Conservation (phyloP, 1,284 basidiomycete genomes). For the Heterobasidion occidentale region DNA sequence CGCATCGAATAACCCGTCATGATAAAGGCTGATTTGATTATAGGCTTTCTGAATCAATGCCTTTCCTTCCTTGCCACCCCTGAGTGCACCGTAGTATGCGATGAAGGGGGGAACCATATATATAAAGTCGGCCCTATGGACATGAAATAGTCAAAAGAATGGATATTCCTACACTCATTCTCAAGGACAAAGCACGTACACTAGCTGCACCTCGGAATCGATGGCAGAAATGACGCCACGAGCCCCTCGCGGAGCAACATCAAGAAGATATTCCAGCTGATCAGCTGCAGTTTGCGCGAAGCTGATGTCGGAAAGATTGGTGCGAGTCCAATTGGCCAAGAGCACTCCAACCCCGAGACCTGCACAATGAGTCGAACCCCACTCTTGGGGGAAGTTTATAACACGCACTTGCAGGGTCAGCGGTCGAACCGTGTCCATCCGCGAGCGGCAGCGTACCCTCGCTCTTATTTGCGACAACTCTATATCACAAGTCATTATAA, state of each 20-base stretch:
- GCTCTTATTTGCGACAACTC: conserved; percentile 28
- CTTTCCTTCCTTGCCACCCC: conserved; percentile 23
- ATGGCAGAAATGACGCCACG: conserved; percentile 66
- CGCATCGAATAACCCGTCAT: conserved; percentile 35
- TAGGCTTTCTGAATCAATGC: conserved; percentile 53
- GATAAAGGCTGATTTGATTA: conserved; percentile 60
- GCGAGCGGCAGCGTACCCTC: conserved; percentile 27
- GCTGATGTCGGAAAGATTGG: conserved; percentile 23
- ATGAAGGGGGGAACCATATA: conserved; percentile 20
- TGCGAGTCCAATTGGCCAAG: conserved; percentile 48
- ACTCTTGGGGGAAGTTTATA: background rate
- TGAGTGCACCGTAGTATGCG: conserved; percentile 60
- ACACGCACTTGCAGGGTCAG: conserved; percentile 57
- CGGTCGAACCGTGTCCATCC: conserved; percentile 46
- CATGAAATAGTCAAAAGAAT: too few relatives aligned
- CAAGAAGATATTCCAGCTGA: conserved; percentile 55
- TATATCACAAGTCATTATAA: conserved; percentile 7
- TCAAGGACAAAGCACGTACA: conserved; percentile 71
- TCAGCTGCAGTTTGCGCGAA: conserved; percentile 44
- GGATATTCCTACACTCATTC: too few relatives aligned
- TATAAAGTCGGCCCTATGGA: too few relatives aligned
- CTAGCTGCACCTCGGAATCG: conserved; percentile 39
- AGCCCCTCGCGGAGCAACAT: conserved; percentile 43
- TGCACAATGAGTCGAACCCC: conserved; percentile 8
- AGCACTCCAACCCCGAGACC: conserved; percentile 56